Evolutionary conservation across 805 yeast genomes (phyloP), one percentile per base, ranked within the genome.

Genomic region (Candida broadrunensis): DNA sequence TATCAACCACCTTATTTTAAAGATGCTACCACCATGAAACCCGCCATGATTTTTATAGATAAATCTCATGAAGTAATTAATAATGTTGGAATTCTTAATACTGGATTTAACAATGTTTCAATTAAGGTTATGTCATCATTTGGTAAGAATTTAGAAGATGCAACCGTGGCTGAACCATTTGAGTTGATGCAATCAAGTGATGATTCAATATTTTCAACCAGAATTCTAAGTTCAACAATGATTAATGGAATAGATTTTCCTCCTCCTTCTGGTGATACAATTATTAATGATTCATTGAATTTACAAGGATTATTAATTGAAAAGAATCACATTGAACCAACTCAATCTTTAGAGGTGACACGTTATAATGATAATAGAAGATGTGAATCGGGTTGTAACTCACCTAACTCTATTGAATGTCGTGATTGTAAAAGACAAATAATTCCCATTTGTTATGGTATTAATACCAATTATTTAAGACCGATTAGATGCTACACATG

Each of bases 1-100:
- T 79, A 74, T 47, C 81, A 78, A 48, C 81, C 83, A 1, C 59
- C 62, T 9, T 62, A 70, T 19, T 71, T 73, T 44, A 70, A 61
- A 47, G 78, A 77, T 43, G 74, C 77, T 2, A 51, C 67, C 3
- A 39, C 42, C 26, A 61, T 62, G 3, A 55, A 58, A 32, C 49
- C 65, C 4, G 68, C 77, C 0, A 51, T 63, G 1, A 48, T 72
- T 4, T 60, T 50, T 38, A 39, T 65, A 5, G 44, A 33, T 4
- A 18, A 25, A n/a, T 29, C 13, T 4, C 26, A 24, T 16, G 11
- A 23, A n/a, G 19, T 17, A 6, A 32, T 5, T 11, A 23, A 39
- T 9, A 38, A 42, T 11, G 26, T 48, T 25, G 49, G 49, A 2
- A 6, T 24, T 2, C 25, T 45, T 7, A 20, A 39, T 31, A 40